Percentiles rank a stretch among this genome's conserved stretches.
phyloP scores from a whole-genome alignment of 495 filamentous ascomycete species.

The Oidiodendron maius region DNA sequence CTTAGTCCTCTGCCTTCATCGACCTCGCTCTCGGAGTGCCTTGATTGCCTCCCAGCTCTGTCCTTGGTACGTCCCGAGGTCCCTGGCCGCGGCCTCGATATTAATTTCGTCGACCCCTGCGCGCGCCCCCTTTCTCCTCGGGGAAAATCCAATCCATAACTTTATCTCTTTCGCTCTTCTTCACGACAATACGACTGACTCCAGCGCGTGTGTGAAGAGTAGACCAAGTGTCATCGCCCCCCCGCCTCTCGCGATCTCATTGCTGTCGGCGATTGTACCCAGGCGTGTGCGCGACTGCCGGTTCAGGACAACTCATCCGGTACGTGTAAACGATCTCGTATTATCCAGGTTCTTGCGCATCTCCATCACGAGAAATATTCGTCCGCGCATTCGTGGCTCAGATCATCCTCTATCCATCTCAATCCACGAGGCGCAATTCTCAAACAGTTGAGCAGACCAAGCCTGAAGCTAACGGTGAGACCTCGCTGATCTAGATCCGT shows the following conservation, averaged over 20 bases:
- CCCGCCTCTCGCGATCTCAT: background rate
- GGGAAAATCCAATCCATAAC: constrained; percentile 9
- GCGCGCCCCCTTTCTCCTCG: constrained; percentile 11
- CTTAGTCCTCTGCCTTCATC: too few species aligned
- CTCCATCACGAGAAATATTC: constrained; percentile 10
- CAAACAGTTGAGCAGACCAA: background rate
- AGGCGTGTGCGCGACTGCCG: constrained; percentile 7
- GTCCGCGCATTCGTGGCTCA: background rate
- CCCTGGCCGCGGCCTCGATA: background rate
- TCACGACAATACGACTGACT: constrained; percentile 10
- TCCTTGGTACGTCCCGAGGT: background rate
- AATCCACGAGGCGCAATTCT: background rate
- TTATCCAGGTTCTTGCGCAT: constrained; percentile 16
- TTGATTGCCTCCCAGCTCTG: background rate
- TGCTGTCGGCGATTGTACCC: constrained; percentile 11
- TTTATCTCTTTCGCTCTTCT: constrained; percentile 8
- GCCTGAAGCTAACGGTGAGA: constrained; percentile 15
- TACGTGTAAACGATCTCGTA: constrained; percentile 10
- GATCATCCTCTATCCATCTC: background rate
- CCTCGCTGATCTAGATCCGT: constrained; percentile 7
- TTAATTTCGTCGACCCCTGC: constrained; percentile 11
- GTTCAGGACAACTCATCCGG: constrained; percentile 10
- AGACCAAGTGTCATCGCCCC: constrained; percentile 1
- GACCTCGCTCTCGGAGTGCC: background rate
- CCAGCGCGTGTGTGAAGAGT: constrained; percentile 3